Evolutionary conservation across 208 protist species (phyloP), one percentile per base, ranked within the genome.

Genomic region (Wallacemonas sp.): DNA sequence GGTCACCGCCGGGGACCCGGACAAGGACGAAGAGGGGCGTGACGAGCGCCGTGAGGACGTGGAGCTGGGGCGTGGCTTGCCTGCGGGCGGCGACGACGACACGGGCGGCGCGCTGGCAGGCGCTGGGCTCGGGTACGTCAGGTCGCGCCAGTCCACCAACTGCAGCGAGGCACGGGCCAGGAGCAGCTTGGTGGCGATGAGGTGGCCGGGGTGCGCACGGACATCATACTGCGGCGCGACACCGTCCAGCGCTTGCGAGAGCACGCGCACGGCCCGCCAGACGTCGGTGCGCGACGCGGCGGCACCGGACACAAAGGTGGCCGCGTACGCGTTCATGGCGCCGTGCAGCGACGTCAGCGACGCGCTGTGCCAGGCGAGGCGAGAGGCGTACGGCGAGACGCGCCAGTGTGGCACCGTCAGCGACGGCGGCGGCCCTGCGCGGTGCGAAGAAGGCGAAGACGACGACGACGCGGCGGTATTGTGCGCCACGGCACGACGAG

Each of bases 171-270:
- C 67, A 20, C 74, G 79, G 3, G 81, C 86, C n/a, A 85, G 67
- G 25, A 86, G 59, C 31, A 92, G 73, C 48, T 76, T 83, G 48
- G 81, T 88, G 18, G 81, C 72, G 12, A 89, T 50, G 28, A 82
- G 76, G 42, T 61, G 57, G 5, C 67, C 80, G 32, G 89, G 81
- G 64, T 94, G 85, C 2, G 70, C 81, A 11, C 65, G 29, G 20
- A 49, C 70, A 62, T 84, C 79, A 77, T 94, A 94, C 63, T 82
- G 81, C 32, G 74, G 28, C 2, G 68, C 52, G 14, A 91, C 57
- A 1, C 28, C 68, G 20, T 76, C 70, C 66, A 88, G 67, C 28
- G 72, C 76, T 29, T 85, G 48, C 14, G 62, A 29, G 22, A 92
- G 65, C 32, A 77, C 29, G n/a, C 36, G 3, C n/a, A 70, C 22